A percentile compares a stretch with the other conserved stretches of the same genome.
Conservation (phyloP, 352 stramenopile genomes). For the Pythium pyrilobum region DNA sequence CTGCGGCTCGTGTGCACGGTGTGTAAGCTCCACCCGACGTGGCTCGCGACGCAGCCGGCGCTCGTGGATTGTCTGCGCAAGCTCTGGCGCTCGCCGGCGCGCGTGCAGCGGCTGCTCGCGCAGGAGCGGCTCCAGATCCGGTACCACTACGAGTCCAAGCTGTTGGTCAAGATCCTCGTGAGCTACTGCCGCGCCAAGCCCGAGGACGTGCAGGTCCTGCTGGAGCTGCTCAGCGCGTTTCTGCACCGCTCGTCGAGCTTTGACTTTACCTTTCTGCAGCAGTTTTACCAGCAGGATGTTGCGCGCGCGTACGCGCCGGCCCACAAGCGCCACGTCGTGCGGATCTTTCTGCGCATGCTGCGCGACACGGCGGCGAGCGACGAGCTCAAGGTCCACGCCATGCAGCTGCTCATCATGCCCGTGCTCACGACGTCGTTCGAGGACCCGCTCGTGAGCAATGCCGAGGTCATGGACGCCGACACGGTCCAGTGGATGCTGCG, state of each 20-base stretch:
- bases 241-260: slow-evolving; percentile 86
- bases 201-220: slow-evolving; percentile 94
- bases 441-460: slow-evolving; percentile 67
- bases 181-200: slow-evolving; percentile 89
- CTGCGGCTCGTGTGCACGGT: slow-evolving; percentile 91
- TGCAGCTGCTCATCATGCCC: slow-evolving; percentile 93
- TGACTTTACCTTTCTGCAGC: slow-evolving; percentile 94
- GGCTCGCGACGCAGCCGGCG: slow-evolving; percentile 82
- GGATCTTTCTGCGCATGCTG: slow-evolving; percentile 88
- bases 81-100: slow-evolving; percentile 90
- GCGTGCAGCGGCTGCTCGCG: slow-evolving; percentile 58
- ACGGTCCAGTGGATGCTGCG: slow-evolving; percentile 87
- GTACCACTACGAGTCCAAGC: slow-evolving; percentile 94
- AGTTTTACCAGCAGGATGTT: slow-evolving; percentile 86
- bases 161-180: slow-evolving; percentile 94
- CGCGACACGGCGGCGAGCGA: slow-evolving; percentile 49
- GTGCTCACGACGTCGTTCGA: slow-evolving; percentile 88
- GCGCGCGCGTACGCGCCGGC: slow-evolving; percentile 46
- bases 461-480: slow-evolving; percentile 81
- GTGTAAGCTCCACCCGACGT: slow-evolving; percentile 83
- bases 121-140: slow-evolving; percentile 83
- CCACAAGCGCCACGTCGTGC: slow-evolving; percentile 84
- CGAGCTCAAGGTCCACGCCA: slow-evolving; percentile 90
- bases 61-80: slow-evolving; percentile 93
- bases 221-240: slow-evolving; percentile 95